Base-by-base conservation (phyloP, 2,329 filamentous ascomycete genomes). In the Aspergillus sp. region DNA sequence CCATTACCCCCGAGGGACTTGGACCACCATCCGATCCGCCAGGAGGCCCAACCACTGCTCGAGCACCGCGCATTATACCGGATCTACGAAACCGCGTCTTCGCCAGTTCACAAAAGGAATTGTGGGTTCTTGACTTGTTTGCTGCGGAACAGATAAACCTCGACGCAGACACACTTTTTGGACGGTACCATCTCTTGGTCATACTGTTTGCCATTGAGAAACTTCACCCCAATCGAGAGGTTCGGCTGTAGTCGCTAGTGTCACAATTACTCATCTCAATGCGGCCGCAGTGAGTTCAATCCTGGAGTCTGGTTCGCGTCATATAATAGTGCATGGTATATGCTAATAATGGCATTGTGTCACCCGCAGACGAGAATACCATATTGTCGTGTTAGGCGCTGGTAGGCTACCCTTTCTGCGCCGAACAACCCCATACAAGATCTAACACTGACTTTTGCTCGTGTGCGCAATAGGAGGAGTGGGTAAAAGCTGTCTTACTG, bases 401-500 rank as follows among this genome's bases (percentile, higher is more conserved):
- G 90, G 88, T 90, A 78, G 71, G 64, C 59, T 62, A 61, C 25
- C 52, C 53, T 55, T 50, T 50, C 44, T 31, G 35, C 37, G 15
- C 39, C 25, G 19, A 41, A 48, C 14, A 15, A 17, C 12, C 11
- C 52, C 43, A 37, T 41, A 27, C 40, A 46, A 57, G 44, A 33
- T 14, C 43, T 45, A 47, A 52, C 58, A 62, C 65, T 68, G 57
- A 65, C 55, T 21, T 45, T 37, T 48, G 45, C 54, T 51, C 44
- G 19, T 9, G 35, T 49, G 45, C 60, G 47, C 58, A 69, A 68
- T 74, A 91, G 90, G 91, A 77, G 91, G 91, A 74, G 91, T 96
- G 71, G 91, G 91, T 62, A 96, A 96, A 78, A 96, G 91, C 75
- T 96, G 91, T 81, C 81, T 96, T 67, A 96, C 91, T 75, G 90